Conservation (phyloP, 2,329 filamentous ascomycete genomes). For the Moelleriella libera region DNA sequence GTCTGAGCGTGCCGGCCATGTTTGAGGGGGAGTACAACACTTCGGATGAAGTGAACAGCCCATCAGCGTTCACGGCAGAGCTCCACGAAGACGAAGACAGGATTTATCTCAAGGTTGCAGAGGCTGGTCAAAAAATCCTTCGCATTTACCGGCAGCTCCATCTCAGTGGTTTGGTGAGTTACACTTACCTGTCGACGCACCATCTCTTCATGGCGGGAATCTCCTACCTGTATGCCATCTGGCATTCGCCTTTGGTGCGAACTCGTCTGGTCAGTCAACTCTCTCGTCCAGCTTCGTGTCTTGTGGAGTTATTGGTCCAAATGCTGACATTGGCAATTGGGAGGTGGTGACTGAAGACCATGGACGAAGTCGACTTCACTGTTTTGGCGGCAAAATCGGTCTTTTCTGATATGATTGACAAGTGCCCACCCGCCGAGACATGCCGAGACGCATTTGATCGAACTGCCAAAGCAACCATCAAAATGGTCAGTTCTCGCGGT, state of each 20-base stretch:
- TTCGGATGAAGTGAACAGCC: slow-evolving; percentile 49
- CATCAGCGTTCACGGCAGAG: slow-evolving; percentile 48
- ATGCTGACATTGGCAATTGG: not conserved
- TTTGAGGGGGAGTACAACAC: slow-evolving; percentile 67
- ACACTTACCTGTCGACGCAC: slow-evolving; percentile 89
- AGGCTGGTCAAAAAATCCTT: slow-evolving; percentile 85
- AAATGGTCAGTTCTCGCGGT: slow-evolving; percentile 82
- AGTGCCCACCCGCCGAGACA: slow-evolving; percentile 87
- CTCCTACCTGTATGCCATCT: slow-evolving; percentile 92
- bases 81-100: slow-evolving; percentile 72
- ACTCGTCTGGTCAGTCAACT: slow-evolving; percentile 56
- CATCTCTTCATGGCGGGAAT: slow-evolving; percentile 96
- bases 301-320: not conserved
- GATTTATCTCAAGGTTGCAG: slow-evolving; percentile 87
- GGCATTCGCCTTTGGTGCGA: slow-evolving; percentile 84
- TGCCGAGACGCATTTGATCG: slow-evolving; percentile 90
- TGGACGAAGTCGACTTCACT: slow-evolving; percentile 97
- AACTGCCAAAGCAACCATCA: slow-evolving; percentile 88
- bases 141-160: slow-evolving; percentile 85
- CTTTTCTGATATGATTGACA: slow-evolving; percentile 79
- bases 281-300: not conserved
- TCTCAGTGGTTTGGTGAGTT: slow-evolving; percentile 78
- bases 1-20: slow-evolving; percentile 70
- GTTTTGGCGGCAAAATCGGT: slow-evolving; percentile 88
- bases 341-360: slow-evolving; percentile 42